These are phyloP conservation scores for Manihot esculenta DNA, from an alignment of 441 rosid species.

Conservation along the genomic window DNA sequence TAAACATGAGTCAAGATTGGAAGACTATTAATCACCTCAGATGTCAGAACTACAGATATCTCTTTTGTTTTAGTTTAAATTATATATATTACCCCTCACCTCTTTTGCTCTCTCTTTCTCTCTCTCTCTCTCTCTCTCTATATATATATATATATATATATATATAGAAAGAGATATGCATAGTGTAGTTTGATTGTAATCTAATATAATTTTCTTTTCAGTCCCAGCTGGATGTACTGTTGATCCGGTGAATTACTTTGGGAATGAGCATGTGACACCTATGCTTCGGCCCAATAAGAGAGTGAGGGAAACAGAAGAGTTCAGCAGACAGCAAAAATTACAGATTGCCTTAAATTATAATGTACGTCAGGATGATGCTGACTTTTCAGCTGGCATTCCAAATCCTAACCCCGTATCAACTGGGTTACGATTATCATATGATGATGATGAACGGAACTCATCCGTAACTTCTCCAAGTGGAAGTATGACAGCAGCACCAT, in stretches of 20 bases:
- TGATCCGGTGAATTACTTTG: slow-evolving; percentile 62
- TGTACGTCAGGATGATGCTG: slow-evolving; percentile 52
- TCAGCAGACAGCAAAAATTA: slow-evolving; percentile 56
- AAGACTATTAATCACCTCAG: not conserved
- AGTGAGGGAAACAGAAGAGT: slow-evolving; percentile 52
- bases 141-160: no score
- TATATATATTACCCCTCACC: not conserved
- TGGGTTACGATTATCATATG: slow-evolving; percentile 73
- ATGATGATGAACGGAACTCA: slow-evolving; percentile 73
- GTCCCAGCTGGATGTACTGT: slow-evolving; percentile 58
- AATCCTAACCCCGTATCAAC: slow-evolving; percentile 66
- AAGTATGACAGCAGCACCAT: slow-evolving; percentile 51
- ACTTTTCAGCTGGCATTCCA: slow-evolving; percentile 43
- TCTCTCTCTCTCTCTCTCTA: no score
- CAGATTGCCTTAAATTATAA: slow-evolving; percentile 62
- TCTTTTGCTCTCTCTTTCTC: not conserved
- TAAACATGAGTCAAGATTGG: not conserved
- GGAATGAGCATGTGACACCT: slow-evolving; percentile 47
- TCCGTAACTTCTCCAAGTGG: slow-evolving; percentile 75
- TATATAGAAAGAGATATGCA: no score
- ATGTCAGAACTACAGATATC: not conserved
- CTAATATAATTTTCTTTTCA: slow-evolving; percentile 24
- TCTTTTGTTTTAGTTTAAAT: not conserved
- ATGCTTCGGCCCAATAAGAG: slow-evolving; percentile 51
- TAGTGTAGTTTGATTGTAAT: slow-evolving; percentile 9